phyloP scores from a whole-genome alignment of 148 eudicot genomes.

The Rhododendron ovatum region DNA sequence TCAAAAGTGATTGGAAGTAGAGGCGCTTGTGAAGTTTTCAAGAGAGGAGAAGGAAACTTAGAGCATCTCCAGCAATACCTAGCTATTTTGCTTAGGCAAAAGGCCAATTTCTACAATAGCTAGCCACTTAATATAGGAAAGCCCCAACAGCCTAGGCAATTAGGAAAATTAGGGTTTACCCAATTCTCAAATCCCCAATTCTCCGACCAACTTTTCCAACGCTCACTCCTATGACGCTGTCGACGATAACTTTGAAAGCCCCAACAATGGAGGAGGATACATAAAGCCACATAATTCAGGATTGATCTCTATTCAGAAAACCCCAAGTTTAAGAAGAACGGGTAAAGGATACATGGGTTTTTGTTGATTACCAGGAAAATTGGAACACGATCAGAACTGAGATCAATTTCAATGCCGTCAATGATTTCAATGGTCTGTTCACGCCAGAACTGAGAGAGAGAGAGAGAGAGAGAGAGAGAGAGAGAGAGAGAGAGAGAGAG shows the following conservation, averaged over 20 bases:
- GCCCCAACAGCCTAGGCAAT: no score
- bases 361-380: not conserved
- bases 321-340: not conserved
- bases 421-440: no score
- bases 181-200: no score
- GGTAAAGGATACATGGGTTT: not conserved
- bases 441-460: no score
- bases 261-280: not conserved
- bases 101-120: not conserved
- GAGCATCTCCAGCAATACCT: not conserved
- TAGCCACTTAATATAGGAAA: no score
- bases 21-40: not conserved
- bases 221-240: no score
- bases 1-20: not conserved
- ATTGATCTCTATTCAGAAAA: not conserved
- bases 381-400: not conserved
- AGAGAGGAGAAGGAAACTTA: not conserved
- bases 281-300: not conserved
- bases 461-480: no score
- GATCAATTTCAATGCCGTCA: not conserved
- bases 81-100: not conserved
- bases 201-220: no score
- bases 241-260: not conserved
- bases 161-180: no score
- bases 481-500: no score